A percentile compares a stretch with the other conserved stretches of the same genome.
Conservation (phyloP, 2,329 filamentous ascomycete genomes). For the Hypoxylon sp. region DNA sequence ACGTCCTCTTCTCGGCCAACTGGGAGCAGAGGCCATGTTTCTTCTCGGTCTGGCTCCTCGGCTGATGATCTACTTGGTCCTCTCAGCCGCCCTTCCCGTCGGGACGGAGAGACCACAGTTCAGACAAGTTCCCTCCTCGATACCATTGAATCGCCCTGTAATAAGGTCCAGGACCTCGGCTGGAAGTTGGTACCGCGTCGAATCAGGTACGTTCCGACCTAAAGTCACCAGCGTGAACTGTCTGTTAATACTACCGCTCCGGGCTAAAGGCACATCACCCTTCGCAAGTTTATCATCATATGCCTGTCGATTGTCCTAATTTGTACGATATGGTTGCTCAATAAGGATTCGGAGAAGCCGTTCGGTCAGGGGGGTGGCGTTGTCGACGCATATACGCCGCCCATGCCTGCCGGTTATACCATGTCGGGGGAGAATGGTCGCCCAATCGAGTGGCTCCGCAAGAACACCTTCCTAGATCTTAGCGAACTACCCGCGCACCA, state of each 20-base stretch:
- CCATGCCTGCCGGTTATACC: conserved; percentile 32
- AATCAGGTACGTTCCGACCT: conserved; percentile 44
- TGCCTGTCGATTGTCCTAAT: conserved; percentile 42
- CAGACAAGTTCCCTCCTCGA: conserved; percentile 30
- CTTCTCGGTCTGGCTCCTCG: conserved; percentile 42
- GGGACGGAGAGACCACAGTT: conserved; percentile 27
- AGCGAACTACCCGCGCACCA: conserved; percentile 35
- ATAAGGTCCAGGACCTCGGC: conserved; percentile 26
- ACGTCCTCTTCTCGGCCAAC: conserved; percentile 10
- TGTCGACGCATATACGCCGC: conserved; percentile 46
- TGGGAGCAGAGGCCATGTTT: conserved; percentile 9
- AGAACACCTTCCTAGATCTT: conserved; percentile 45
- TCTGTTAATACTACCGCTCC: conserved; percentile 46
- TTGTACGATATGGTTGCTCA: conserved; percentile 42
- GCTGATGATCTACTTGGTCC: conserved; percentile 36
- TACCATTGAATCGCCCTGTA: conserved; percentile 31
- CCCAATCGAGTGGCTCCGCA: conserved; percentile 48
- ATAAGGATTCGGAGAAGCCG: conserved; percentile 34
- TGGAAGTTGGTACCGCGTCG: conserved; percentile 42
- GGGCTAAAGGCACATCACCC: conserved; percentile 43
- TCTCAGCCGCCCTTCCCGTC: conserved; percentile 20
- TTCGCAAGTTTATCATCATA: conserved; percentile 43
- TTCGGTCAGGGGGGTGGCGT: conserved; percentile 18
- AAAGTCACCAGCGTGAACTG: background rate
- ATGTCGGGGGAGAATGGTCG: conserved; percentile 17